A percentile compares a stretch with the other conserved stretches of the same genome.
phyloP scores from a whole-genome alignment of 2,329 filamentous ascomycete genomes.

The Coniochaeta sp. region DNA sequence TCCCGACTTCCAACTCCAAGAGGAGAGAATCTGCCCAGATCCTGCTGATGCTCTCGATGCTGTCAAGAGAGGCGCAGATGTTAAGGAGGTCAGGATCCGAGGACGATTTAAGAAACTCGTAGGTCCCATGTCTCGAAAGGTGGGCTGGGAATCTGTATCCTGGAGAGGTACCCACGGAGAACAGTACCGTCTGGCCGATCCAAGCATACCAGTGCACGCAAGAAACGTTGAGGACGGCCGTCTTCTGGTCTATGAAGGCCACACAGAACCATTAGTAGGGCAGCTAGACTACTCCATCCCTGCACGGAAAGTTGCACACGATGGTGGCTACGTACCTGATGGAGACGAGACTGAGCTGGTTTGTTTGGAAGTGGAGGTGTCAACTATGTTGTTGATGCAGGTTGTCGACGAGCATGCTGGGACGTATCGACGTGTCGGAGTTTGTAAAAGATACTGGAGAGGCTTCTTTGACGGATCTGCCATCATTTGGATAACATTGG shows the following conservation, averaged over 20 bases:
- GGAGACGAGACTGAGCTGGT: conserved; percentile 14
- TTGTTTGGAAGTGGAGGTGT: conserved; percentile 15
- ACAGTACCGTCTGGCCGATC: conserved; percentile 13
- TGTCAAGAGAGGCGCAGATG: background rate
- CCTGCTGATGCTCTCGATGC: background rate
- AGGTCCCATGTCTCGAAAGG: conserved; percentile 2
- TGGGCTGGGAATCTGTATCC: conserved; percentile 12
- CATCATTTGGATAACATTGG: background rate
- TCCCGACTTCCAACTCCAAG: conserved; percentile 10
- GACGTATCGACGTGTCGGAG: conserved; percentile 12
- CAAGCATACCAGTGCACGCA: conserved; percentile 9
- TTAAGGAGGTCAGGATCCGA: background rate
- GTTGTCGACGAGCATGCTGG: conserved; percentile 4
- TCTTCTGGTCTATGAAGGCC: conserved; percentile 14
- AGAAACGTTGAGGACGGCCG: conserved; percentile 11
- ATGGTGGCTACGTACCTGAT: conserved; percentile 6
- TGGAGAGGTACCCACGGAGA: conserved; percentile 5
- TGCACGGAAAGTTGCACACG: background rate
- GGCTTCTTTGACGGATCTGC: conserved; percentile 16
- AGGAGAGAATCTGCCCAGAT: background rate
- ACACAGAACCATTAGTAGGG: conserved; percentile 15
- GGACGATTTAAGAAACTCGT: background rate
- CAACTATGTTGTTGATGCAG: conserved; percentile 15
- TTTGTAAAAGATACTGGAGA: conserved; percentile 14
- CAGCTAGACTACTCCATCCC: conserved; percentile 14